Conservation (phyloP, 441 rosid genomes). For the Pelargonium myrrhifolium region DNA sequence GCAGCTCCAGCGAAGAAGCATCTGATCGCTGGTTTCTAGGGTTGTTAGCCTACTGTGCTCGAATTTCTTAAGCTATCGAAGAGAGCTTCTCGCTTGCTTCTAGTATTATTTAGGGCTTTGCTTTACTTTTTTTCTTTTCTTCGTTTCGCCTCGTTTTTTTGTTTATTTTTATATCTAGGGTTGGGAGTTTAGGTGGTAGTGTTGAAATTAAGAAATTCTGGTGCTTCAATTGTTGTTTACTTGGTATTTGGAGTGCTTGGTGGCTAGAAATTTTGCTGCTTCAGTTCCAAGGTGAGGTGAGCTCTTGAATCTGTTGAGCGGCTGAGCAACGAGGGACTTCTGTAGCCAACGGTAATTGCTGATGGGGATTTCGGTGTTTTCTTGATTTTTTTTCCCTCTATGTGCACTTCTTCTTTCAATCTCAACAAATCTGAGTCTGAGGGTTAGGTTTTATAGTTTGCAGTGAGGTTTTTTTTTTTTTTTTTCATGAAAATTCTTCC, state of each 20-base stretch:
- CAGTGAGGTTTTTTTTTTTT: not conserved
- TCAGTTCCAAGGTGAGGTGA: not conserved
- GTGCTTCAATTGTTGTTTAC: not conserved
- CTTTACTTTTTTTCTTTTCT: too few species aligned
- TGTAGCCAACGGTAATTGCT: conserved; percentile 13
- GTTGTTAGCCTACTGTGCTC: not conserved
- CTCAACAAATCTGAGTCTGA: not conserved
- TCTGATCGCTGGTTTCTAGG: not conserved
- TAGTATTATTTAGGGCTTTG: not conserved
- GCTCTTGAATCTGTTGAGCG: not conserved
- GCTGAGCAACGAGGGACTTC: not conserved
- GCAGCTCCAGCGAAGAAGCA: not conserved
- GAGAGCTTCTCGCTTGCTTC: not conserved
- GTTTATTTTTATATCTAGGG: not conserved
- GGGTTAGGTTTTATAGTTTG: not conserved
- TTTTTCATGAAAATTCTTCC: not conserved
- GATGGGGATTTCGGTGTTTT: conserved; percentile 12
- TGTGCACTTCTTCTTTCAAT: not conserved
- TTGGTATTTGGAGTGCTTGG: not conserved
- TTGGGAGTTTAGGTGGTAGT: not conserved
- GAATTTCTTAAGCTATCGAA: not conserved
- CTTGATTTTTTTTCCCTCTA: not conserved
- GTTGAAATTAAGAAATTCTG: not conserved
- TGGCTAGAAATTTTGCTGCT: not conserved
- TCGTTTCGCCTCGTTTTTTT: too few species aligned